phyloP scores from a whole-genome alignment of 208 protist species.

The Leishmania turanica region DNA sequence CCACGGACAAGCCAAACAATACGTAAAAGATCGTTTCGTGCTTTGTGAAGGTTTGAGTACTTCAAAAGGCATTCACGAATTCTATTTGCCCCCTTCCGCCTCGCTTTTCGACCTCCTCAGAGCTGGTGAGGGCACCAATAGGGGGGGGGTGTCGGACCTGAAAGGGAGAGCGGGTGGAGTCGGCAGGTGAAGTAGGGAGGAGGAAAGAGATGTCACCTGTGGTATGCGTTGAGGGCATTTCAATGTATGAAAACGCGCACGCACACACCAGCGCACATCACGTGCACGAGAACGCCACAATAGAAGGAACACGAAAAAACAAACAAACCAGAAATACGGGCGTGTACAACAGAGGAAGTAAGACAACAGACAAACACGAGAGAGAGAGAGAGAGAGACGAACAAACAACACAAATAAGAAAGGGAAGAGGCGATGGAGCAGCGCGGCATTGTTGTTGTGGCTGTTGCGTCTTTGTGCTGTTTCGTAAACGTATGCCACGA shows the following conservation, averaged over 20 bases:
- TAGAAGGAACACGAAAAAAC: slow-evolving; percentile 1
- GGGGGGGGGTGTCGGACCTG: neutral
- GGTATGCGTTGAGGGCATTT: neutral
- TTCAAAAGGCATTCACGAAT: neutral
- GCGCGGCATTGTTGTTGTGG: neutral
- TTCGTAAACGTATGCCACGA: neutral
- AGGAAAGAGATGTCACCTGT: neutral
- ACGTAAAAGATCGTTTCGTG: neutral
- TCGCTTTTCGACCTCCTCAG: neutral
- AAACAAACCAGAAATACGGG: neutral
- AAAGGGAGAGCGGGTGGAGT: neutral
- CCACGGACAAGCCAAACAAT: neutral
- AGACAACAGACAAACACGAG: slow-evolving; percentile 9
- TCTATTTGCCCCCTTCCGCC: neutral
- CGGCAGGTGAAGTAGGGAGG: neutral
- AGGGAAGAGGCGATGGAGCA: neutral
- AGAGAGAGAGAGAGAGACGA: slow-evolving; percentile 2
- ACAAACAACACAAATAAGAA: neutral
- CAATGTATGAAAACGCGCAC: neutral
- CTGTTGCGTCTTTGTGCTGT: neutral
- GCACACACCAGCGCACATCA: neutral
- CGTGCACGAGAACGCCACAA: slow-evolving; percentile 8
- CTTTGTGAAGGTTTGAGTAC: slow-evolving; percentile 7
- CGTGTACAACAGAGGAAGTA: slow-evolving; percentile 6
- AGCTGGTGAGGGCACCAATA: neutral